Evolutionary conservation across 192 early-diverging fungal genomes (phyloP).

Genomic region (Tieghemiomyces parasiticus): DNA sequence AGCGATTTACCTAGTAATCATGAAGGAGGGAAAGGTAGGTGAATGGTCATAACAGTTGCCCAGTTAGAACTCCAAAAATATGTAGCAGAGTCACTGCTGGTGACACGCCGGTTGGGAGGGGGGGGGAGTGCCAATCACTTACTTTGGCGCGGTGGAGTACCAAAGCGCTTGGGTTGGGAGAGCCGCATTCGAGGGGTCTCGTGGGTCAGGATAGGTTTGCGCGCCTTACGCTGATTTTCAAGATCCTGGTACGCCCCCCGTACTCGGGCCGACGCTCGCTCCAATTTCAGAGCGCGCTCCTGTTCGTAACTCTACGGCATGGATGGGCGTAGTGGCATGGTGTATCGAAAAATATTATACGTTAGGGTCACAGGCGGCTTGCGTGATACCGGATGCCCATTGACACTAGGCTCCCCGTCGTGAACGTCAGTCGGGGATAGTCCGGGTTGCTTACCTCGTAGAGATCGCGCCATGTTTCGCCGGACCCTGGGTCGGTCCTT

Average conservation of each 20-base stretch:
- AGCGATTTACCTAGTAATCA: not conserved
- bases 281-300: not conserved
- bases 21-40: not conserved
- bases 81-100: not conserved
- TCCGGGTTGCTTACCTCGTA: not conserved
- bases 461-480: not conserved
- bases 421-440: not conserved
- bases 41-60: not conserved
- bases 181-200: not conserved
- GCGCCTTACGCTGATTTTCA: not conserved
- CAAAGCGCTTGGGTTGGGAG: not conserved
- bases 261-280: slow-evolving; percentile 1
- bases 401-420: not conserved
- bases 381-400: not conserved
- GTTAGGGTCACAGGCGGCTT: not conserved
- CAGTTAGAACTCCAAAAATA: not conserved
- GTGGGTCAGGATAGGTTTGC: not conserved
- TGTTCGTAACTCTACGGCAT: not conserved
- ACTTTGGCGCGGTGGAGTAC: not conserved
- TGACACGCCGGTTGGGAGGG: not conserved
- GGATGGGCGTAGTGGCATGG: not conserved
- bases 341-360: not conserved
- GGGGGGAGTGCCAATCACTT: not conserved
- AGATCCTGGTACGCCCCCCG: slow-evolving; percentile 4
- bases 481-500: not conserved